A percentile compares a stretch with the other conserved stretches of the same genome.
These are phyloP conservation scores for Russula sp. DNA, from an alignment of 768 basidiomycete species.

Conservation along the genomic window DNA sequence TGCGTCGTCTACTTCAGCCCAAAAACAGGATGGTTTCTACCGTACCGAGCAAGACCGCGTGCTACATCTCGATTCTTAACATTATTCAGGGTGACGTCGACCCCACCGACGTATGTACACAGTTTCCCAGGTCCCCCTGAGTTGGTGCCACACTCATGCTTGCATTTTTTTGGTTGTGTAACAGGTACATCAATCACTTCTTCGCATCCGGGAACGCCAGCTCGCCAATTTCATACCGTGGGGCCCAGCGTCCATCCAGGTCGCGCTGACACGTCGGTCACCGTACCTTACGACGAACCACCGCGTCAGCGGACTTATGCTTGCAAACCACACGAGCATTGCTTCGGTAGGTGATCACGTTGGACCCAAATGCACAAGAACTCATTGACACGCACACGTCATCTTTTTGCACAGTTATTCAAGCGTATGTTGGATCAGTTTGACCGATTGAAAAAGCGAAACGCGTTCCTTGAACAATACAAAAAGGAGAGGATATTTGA, in stretches of 20 bases:
- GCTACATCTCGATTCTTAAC: slow-evolving; percentile 97
- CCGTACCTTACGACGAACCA: slow-evolving; percentile 87
- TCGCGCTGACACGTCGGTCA: slow-evolving; percentile 87
- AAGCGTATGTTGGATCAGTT: slow-evolving; percentile 96
- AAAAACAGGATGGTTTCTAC: slow-evolving; percentile 99
- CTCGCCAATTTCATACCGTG: slow-evolving; percentile 98
- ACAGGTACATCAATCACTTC: slow-evolving; percentile 94
- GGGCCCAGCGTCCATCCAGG: slow-evolving; percentile 98
- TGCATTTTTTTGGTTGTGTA: no score
- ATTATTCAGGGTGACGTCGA: slow-evolving; percentile 99
- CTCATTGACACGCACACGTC: slow-evolving; percentile 3
- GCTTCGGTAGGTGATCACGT: slow-evolving; percentile 63
- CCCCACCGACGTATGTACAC: slow-evolving; percentile 78
- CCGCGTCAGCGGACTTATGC: slow-evolving; percentile 96
- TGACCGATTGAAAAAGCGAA: slow-evolving; percentile 78
- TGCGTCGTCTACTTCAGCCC: slow-evolving; percentile 95
- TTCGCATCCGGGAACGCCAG: slow-evolving; percentile 94
- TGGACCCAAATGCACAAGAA: background rate
- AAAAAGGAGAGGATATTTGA: slow-evolving; percentile 97
- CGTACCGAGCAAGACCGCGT: slow-evolving; percentile 84
- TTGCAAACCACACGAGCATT: slow-evolving; percentile 99
- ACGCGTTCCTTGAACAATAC: slow-evolving; percentile 96
- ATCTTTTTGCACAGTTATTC: slow-evolving; percentile 61
- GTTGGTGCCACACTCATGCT: background rate
- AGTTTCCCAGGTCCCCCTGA: slow-evolving; percentile 4